Evolutionary conservation across 805 yeast genomes (phyloP).

Genomic region (Ogataea kodamae): DNA sequence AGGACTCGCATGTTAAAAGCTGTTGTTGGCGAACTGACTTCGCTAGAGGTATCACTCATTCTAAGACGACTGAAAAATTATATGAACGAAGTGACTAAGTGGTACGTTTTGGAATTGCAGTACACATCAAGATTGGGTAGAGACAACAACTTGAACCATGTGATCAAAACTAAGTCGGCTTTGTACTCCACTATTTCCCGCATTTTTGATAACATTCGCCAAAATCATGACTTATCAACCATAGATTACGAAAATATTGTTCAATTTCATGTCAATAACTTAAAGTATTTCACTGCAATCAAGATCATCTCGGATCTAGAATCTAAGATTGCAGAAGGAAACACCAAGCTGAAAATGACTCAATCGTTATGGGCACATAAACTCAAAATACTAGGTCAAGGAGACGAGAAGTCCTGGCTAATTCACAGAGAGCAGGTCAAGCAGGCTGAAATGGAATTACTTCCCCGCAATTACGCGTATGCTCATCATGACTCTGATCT

Average conservation of each 20-base stretch:
- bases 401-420: conserved; percentile 25
- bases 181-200: conserved; percentile 8
- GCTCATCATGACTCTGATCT: conserved; percentile 15
- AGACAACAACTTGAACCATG: conserved; percentile 11
- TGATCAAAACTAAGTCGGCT: conserved; percentile 7
- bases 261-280: conserved; percentile 18
- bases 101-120: conserved; percentile 18
- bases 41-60: conserved; percentile 19
- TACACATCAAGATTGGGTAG: conserved; percentile 21
- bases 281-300: conserved; percentile 21
- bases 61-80: conserved; percentile 15
- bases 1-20: conserved; percentile 1
- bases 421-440: conserved; percentile 22
- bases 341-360: conserved; percentile 14
- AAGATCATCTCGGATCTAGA: conserved; percentile 21
- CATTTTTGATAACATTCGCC: conserved; percentile 7
- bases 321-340: conserved; percentile 4
- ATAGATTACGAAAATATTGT: conserved; percentile 28
- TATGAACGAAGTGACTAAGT: conserved; percentile 10
- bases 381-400: conserved; percentile 24
- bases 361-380: conserved; percentile 26
- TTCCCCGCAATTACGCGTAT: conserved; percentile 13
- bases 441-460: conserved; percentile 12
- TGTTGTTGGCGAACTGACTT: conserved; percentile 7
- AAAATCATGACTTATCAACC: conserved; percentile 8